Base-by-base conservation (phyloP, 2,329 filamentous ascomycete genomes). In the Trichoderma breve region DNA sequence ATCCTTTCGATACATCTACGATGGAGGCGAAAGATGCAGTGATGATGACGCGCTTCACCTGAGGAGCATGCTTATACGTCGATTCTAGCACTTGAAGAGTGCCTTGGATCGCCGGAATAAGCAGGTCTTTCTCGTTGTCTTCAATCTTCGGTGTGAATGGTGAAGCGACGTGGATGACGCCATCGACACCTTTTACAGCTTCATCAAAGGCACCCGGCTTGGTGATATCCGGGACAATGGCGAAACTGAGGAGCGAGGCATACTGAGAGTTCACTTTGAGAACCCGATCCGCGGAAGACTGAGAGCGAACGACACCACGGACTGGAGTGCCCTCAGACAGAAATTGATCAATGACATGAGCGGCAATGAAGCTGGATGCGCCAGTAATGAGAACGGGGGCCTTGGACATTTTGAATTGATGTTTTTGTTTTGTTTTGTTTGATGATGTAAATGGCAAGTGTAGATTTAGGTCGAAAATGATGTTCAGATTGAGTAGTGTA, bases 1-100 rank as follows among this genome's bases (percentile, higher is more conserved):
- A 5, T 8, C 67, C 67, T 39, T 63, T 70, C 30, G 58, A 53
- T 12, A 70, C 21, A 74, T 86, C 80, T 18, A 83, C 26, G 15
- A 85, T 81, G 14, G 82, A 76, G 2, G 83, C 84, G 71, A 85
- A 84, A 4, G 84, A 86, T 39, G 82, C 84, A 8, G 84, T 85
- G 6, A 85, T 77, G 32, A 86, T 82, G 5, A 86, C 79, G 21
- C 81, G 79, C 74, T 79, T 81, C 26, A 86, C 82, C 47, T 55
- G 57, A 21, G 67, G 67, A 15, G 67, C 67, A 57, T 55, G 39
- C 11, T 70, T 70, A 26, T 70, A 47, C 1, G 34, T 55, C 18
- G 68, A 63, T 57, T 63, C 58, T 4, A 70, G 68, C 15, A 63
- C 30, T 39, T 55, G 43, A 11, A n/a, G 36, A 18, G 68, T 70